phyloP scores from a whole-genome alignment of 306 rosid genomes.

The Phaseolus lunatus region DNA sequence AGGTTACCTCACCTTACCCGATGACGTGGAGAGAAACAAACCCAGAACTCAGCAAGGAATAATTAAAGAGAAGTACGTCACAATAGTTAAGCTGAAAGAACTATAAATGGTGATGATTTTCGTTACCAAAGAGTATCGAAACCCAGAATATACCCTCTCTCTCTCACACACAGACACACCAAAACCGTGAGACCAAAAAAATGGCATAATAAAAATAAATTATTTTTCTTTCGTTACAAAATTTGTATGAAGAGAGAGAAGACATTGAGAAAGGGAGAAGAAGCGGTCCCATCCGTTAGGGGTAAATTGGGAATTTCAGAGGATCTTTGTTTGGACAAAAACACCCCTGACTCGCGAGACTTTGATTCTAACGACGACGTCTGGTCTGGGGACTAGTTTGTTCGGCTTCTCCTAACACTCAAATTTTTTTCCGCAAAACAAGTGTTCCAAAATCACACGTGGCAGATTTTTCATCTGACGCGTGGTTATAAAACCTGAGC shows the following conservation, averaged over 20 bases:
- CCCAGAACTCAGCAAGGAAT: conserved; percentile 14
- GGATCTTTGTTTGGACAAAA: conserved; percentile 34
- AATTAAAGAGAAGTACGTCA: conserved; percentile 27
- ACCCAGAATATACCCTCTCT: conserved; percentile 64
- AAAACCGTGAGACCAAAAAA: neutral
- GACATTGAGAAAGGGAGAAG: neutral
- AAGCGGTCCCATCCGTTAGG: conserved; percentile 42
- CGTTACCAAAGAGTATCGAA: conserved; percentile 54
- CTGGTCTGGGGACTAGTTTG: neutral
- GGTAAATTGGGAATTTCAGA: conserved; percentile 49
- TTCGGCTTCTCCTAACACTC: conserved; percentile 13
- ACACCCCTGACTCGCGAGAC: conserved; percentile 36
- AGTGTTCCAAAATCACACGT: conserved; percentile 42
- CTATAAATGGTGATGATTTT: conserved; percentile 47
- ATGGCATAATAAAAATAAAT: conserved; percentile 41
- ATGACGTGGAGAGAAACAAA: conserved; percentile 23
- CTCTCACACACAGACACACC: conserved; percentile 19
- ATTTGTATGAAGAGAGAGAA: conserved; percentile 24
- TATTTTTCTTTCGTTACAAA: neutral
- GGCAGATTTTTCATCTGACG: accelerated
- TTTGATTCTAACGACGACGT: conserved; percentile 41
- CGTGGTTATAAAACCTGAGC: neutral
- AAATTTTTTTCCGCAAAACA: conserved; percentile 23
- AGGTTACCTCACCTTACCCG: conserved; percentile 52
- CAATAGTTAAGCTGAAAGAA: conserved; percentile 34